Conservation (phyloP, 441 rosid genomes). For the Kokia cookei region DNA sequence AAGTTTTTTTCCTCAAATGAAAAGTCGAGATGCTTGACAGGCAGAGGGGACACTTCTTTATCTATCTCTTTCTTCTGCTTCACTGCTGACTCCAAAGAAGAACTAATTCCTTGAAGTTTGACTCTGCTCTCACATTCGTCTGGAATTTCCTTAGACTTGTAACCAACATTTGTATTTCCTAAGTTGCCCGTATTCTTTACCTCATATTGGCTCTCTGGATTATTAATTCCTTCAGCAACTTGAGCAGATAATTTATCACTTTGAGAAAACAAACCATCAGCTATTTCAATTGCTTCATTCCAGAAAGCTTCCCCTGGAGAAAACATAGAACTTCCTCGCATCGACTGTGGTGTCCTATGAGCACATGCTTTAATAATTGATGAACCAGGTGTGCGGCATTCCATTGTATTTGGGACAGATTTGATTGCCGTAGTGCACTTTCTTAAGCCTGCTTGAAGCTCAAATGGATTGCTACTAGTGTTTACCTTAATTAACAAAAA, state of each 20-base stretch:
- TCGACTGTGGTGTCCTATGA: constrained; percentile 62
- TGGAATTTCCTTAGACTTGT: constrained; percentile 30
- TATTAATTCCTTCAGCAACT: constrained; percentile 23
- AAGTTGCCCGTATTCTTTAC: constrained; percentile 18
- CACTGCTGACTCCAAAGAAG: constrained; percentile 34
- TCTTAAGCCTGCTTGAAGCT: constrained; percentile 52
- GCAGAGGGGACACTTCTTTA: constrained; percentile 56
- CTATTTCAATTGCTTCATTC: constrained; percentile 92
- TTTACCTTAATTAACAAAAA: constrained; percentile 27
- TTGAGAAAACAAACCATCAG: constrained; percentile 67
- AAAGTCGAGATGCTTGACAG: constrained; percentile 82
- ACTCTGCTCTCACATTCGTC: constrained; percentile 40
- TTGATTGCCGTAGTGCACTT: constrained; percentile 49
- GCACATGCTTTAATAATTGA: constrained; percentile 32
- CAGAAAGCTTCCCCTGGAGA: constrained; percentile 96
- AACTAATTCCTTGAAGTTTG: constrained; percentile 22
- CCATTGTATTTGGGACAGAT: constrained; percentile 25
- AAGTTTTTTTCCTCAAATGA: constrained; percentile 53
- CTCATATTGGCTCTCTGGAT: constrained; percentile 16
- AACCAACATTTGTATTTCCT: constrained; percentile 23
- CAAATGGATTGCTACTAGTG: constrained; percentile 17
- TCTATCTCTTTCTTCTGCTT: constrained; percentile 30
- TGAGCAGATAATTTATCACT: constrained; percentile 21
- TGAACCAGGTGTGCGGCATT: constrained; percentile 66
- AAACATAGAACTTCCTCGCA: constrained; percentile 81